Evolutionary conservation across 805 yeast species (phyloP).

Genomic region (Candida mattraensis): DNA sequence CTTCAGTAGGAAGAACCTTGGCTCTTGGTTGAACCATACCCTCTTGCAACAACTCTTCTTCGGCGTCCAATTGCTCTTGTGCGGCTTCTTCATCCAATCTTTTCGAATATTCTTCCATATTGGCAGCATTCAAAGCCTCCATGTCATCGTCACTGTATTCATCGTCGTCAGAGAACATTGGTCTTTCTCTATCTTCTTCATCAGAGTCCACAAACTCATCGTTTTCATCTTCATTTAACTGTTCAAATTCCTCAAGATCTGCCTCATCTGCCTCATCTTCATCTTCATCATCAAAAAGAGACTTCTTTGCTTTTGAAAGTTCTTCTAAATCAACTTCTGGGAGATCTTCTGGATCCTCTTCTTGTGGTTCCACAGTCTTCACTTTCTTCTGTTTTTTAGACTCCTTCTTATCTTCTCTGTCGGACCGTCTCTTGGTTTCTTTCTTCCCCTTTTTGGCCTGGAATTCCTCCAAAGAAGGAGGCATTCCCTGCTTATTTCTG

Average conservation of each 20-base stretch:
- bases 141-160: conserved; percentile 62
- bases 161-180: conserved; percentile 83
- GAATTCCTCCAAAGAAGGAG: conserved; percentile 87
- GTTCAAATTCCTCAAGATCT: conserved; percentile 35
- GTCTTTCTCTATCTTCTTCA: conserved; percentile 58
- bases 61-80: conserved; percentile 62
- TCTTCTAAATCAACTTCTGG: conserved; percentile 72
- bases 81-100: conserved; percentile 59
- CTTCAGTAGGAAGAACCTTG: conserved; percentile 67
- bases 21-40: conserved; percentile 70
- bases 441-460: conserved; percentile 44
- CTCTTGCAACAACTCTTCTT: conserved; percentile 58
- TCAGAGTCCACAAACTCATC: conserved; percentile 51
- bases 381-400: conserved; percentile 33
- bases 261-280: conserved; percentile 46
- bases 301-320: conserved; percentile 65
- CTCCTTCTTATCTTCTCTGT: conserved; percentile 40
- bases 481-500: conserved; percentile 88
- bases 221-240: conserved; percentile 43
- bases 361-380: conserved; percentile 26
- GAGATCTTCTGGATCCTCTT: conserved; percentile 41
- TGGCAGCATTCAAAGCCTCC: conserved; percentile 73
- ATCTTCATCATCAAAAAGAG: conserved; percentile 72
- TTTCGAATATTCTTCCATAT: conserved; percentile 77
- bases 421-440: conserved; percentile 31